These are phyloP conservation scores for Geotrichum carabidarum DNA, from an alignment of 1,139 yeast species.

Conservation along the genomic window DNA sequence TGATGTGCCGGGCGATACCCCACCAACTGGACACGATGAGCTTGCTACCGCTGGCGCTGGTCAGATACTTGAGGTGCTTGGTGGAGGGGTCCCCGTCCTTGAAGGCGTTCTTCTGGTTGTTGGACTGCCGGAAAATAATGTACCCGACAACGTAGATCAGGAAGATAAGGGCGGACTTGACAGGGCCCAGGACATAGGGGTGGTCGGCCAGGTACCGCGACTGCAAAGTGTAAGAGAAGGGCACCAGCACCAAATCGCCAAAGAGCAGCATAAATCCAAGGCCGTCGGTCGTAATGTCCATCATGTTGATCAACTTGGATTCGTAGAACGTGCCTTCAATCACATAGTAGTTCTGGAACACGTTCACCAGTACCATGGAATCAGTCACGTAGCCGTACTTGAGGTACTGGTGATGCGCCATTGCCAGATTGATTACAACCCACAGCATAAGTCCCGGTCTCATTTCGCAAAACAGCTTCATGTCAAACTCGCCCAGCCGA, in stretches of 20 bases:
- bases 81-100: constrained; percentile 68
- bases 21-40: constrained; percentile 93
- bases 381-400: constrained; percentile 57
- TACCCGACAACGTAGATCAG: constrained; percentile 55
- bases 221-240: constrained; percentile 85
- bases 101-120: constrained; percentile 79
- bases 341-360: constrained; percentile 74
- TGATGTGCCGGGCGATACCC: constrained; percentile 87
- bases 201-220: constrained; percentile 71
- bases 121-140: constrained; percentile 76
- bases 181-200: constrained; percentile 53
- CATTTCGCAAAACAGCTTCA: constrained; percentile 86
- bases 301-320: constrained; percentile 84
- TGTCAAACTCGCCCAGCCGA: constrained; percentile 76
- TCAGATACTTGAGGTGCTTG: constrained; percentile 57
- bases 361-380: constrained; percentile 63
- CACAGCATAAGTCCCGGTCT: constrained; percentile 92
- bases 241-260: constrained; percentile 93
- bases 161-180: constrained; percentile 39
- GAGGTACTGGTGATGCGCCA: constrained; percentile 75
- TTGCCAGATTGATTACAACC: constrained; percentile 71
- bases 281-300: constrained; percentile 94
- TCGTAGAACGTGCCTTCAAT: constrained; percentile 91
- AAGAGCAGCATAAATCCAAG: constrained; percentile 93
- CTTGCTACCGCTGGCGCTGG: constrained; percentile 72